These are phyloP conservation scores for Thinopyrum obtusiflorum DNA, from an alignment of 202 grass and related monocot genomes.

Conservation along the genomic window DNA sequence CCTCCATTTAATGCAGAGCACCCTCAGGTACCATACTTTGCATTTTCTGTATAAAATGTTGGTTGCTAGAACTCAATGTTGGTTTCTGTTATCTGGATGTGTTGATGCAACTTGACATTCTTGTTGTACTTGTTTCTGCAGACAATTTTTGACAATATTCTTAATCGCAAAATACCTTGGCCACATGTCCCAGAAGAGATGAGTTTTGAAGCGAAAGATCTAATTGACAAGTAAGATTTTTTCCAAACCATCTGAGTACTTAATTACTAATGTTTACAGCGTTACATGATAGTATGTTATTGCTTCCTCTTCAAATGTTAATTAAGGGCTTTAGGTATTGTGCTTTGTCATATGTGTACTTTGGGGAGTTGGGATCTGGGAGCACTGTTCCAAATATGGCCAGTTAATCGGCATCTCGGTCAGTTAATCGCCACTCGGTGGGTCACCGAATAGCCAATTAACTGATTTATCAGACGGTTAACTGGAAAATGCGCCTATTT, in stretches of 20 bases:
- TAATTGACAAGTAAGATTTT: conserved; percentile 93
- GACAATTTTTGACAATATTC: conserved; percentile 99
- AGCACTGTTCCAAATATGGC: not conserved
- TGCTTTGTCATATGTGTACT: not conserved
- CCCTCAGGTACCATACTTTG: conserved; percentile 65
- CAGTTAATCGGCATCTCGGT: too few relatives aligned
- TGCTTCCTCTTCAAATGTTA: conserved; percentile 19
- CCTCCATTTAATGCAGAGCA: conserved; percentile 99
- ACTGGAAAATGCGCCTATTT: not conserved
- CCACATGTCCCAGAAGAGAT: conserved; percentile 90
- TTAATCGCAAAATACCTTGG: conserved; percentile 99
- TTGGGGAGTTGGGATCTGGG: not conserved
- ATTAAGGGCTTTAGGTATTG: conserved; percentile 8
- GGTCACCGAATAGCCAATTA: not conserved
- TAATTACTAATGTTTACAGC: conserved; percentile 25
- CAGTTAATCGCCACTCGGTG: not conserved
- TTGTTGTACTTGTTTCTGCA: conserved; percentile 53
- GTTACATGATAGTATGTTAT: conserved; percentile 19
- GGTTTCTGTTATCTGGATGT: conserved; percentile 25
- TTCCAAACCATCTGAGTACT: conserved; percentile 14
- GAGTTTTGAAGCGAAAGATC: conserved; percentile 80
- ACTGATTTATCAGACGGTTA: not conserved
- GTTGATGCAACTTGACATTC: conserved; percentile 29
- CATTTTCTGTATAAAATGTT: conserved; percentile 27
- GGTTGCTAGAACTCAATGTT: conserved; percentile 13